Evolutionary conservation across 2,329 filamentous ascomycete genomes (phyloP), one percentile per base, ranked within the genome.

Genomic region (Pseudogymnoascus sp.): DNA sequence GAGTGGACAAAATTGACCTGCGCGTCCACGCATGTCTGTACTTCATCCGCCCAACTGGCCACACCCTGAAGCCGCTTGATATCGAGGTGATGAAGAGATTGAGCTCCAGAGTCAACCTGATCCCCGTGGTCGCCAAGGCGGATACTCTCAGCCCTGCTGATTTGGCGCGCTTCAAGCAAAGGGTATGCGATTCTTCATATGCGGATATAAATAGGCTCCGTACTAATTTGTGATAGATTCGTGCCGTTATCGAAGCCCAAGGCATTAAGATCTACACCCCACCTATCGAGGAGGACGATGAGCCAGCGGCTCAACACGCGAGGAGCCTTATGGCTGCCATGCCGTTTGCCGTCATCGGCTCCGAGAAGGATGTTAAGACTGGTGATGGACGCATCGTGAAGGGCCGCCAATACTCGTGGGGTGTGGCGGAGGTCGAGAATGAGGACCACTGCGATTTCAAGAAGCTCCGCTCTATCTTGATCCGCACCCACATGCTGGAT

Each of bases 391-490:
- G 93, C 76, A 95, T 96, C 68, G 92, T 97, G 76, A 99, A 99
- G 86, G 94, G 94, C 69, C 92, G 94, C 67, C 95, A 99, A 79
- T 99, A 99, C 80, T 91, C 92, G 62, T 99, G 94, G 94, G 94
- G 94, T 83, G 94, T 99, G 72, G 94, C 94, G 66, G 94, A 99
- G 79, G 94, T 99, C 60, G 94, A 99, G 84, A 99, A 99, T 75
- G 94, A 99, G 80, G 94, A 99, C 75, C 94, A 99, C 84, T 99
- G 94, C 80, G 94, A 99, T 79, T 99, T 99, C 84, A 99, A 99
- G 89, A 99, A 99, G 84, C 89, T 99, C 67, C 92, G 94, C 72
- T 96, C 93, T 58, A 97, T 99, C 73, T 84, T 99, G 69, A 97
- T 99, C 82, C 91, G 94, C 77, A 97, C 93, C 60, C 94, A 99